Evolutionary conservation across 306 rosid genomes (phyloP), one percentile per base, ranked within the genome.

Genomic region (Astragalus glycyphyllos): DNA sequence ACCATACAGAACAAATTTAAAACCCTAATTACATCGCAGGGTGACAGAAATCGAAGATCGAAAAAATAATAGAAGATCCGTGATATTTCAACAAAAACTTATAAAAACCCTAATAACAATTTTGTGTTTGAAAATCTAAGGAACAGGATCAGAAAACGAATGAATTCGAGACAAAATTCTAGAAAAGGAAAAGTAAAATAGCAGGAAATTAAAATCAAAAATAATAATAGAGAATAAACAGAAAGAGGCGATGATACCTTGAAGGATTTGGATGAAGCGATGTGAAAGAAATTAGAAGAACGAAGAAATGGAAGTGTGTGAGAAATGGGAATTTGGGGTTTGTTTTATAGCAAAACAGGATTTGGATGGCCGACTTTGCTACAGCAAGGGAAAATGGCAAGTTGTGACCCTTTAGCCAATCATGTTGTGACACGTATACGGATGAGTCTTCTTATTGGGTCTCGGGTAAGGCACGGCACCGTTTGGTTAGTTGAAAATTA

Each of bases 171-270:
- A 42, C 48, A 42, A 42, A 47, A 47, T n/a, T 47, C 53, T 26
- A 26, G 31, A 7, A 47, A 47, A 47, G 20, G 0, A 12, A 12
- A 0, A 47, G 3, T 0, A 47, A 47, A 12, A n/a, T 11, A 47
- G 14, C 17, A 47, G 6, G 15, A 13, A n/a, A 6, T 12, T 1
- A 47, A 6, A 6, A 26, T 26, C 0, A 45, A 10, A 45, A 11
- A 45, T 2, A 11, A 45, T 16, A 2, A 11, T 5, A 47, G 7
- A 17, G 7, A 47, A 11, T 6, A 45, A 11, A 45, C 3, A 4
- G 50, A 15, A 45, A 15, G 11, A 55, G 23, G 69, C 20, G 1
- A 7, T 16, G 1, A 7, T 62, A 73, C 78, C 71, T 73, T 73
- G 71, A 73, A 20, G n/a, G 48, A 10, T 17, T 26, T 32, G 0